phyloP scores from a whole-genome alignment of 352 stramenopile species.

The Pseudoperonospora humuli region DNA sequence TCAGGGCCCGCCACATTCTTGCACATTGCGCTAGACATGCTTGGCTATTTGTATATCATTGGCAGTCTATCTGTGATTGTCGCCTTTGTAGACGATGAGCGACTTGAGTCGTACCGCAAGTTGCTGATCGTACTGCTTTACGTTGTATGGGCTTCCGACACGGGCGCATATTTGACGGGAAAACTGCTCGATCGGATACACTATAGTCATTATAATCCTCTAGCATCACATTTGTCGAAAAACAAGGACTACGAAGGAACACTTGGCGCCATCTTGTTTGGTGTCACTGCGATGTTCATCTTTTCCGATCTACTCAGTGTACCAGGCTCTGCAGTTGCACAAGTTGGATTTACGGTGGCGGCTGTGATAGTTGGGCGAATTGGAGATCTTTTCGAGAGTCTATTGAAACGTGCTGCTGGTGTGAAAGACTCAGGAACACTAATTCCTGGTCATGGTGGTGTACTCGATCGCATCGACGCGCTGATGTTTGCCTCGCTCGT shows the following conservation, averaged over 20 bases:
- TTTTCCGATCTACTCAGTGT: conserved; percentile 59
- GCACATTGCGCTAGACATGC: conserved; percentile 49
- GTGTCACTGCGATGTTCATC: conserved; percentile 84
- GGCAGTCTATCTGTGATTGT: conserved; percentile 53
- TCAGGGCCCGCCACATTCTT: conserved; percentile 23
- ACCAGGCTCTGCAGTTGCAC: conserved; percentile 68
- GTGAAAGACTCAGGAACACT: conserved; percentile 94
- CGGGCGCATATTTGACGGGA: conserved; percentile 91
- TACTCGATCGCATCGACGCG: conserved; percentile 93
- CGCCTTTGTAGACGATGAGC: conserved; percentile 56
- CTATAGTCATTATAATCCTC: conserved; percentile 73
- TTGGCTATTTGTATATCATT: conserved; percentile 69
- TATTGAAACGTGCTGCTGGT: conserved; percentile 92
- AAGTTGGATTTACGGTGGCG: conserved; percentile 80
- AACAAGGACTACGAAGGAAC: conserved; percentile 96
- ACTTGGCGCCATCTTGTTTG: conserved; percentile 78
- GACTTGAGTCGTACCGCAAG: conserved; percentile 46
- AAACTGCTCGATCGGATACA: conserved; percentile 84
- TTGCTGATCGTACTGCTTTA: conserved; percentile 61
- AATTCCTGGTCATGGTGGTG: conserved; percentile 93
- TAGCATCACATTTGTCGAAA: conserved; percentile 86
- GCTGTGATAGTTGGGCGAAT: conserved; percentile 90
- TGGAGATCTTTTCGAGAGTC: conserved; percentile 92
- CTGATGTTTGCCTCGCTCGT: conserved; percentile 87
- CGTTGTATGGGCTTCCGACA: conserved; percentile 82